A percentile compares a stretch with the other conserved stretches of the same genome.
phyloP scores from a whole-genome alignment of 805 yeast genomes.

The Yarrowia bubula region DNA sequence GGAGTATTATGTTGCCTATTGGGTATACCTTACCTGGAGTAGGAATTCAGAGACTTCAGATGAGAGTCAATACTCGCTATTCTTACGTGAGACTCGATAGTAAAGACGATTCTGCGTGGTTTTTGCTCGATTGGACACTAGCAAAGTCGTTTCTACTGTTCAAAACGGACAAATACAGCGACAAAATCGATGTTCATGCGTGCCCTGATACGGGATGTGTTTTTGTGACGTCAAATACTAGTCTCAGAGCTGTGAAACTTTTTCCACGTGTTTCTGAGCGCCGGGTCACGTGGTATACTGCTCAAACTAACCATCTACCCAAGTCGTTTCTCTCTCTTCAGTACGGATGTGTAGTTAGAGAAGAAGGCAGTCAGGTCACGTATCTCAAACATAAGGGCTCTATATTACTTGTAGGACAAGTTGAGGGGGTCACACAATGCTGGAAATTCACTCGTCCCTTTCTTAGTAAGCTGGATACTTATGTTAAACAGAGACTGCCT shows the following conservation, averaged over 20 bases:
- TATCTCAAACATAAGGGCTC: slow-evolving; percentile 12
- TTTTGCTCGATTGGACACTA: slow-evolving; percentile 1
- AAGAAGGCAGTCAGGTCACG: background rate
- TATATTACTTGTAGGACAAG: slow-evolving; percentile 4
- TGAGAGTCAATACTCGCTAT: background rate
- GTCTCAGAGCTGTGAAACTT: background rate
- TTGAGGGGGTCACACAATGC: background rate
- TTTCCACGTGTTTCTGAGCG: background rate
- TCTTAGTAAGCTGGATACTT: background rate
- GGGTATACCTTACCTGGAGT: slow-evolving; percentile 8
- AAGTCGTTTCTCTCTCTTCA: background rate
- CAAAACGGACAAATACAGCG: slow-evolving; percentile 16
- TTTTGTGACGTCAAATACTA: background rate
- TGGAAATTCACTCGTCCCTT: slow-evolving; percentile 22
- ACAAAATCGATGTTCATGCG: background rate
- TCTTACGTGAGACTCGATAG: background rate
- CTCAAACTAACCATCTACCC: background rate
- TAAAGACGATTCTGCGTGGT: slow-evolving; percentile 13
- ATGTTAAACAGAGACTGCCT: background rate
- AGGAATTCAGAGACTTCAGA: background rate
- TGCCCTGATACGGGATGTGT: background rate
- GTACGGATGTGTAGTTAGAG: slow-evolving; percentile 7
- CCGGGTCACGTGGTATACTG: background rate
- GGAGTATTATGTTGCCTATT: background rate
- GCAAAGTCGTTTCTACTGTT: slow-evolving; percentile 1